A percentile compares a stretch with the other conserved stretches of the same genome.
Evolutionary conservation across 2,329 filamentous ascomycete genomes (phyloP).

Genomic region (Volutella citrinella): DNA sequence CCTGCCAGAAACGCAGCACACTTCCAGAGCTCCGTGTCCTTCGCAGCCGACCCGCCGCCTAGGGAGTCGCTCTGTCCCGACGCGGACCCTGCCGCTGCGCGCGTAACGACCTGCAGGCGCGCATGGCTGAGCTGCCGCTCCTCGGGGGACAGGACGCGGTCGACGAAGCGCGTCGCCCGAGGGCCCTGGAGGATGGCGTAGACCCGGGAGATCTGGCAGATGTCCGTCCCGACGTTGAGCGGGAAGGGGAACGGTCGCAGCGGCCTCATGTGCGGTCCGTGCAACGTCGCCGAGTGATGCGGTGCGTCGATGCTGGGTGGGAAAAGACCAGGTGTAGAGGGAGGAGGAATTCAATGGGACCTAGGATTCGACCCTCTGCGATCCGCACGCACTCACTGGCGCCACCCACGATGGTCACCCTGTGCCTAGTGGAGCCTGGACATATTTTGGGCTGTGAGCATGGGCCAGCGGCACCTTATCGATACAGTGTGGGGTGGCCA

Average conservation of each 20-base stretch:
- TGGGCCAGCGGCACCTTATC: conserved; percentile 25
- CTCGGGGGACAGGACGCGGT: conserved; percentile 43
- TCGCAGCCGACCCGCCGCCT: conserved; percentile 5
- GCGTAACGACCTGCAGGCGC: conserved; percentile 14
- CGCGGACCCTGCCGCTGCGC: not conserved
- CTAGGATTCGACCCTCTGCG: too few species aligned
- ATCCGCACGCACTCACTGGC: too few species aligned
- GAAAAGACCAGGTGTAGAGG: conserved; percentile 5
- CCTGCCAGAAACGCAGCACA: conserved; percentile 34
- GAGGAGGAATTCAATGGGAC: too few species aligned
- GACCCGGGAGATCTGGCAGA: conserved; percentile 69
- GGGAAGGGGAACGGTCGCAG: conserved; percentile 58
- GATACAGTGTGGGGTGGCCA: conserved; percentile 14
- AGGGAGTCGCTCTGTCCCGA: not conserved
- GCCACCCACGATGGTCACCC: too few species aligned
- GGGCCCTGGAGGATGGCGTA: conserved; percentile 49
- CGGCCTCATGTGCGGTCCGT: conserved; percentile 25
- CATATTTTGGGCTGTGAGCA: conserved; percentile 11
- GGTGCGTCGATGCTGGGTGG: conserved; percentile 1
- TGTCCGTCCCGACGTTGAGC: conserved; percentile 72
- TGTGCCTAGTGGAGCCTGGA: too few species aligned
- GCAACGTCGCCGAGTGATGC: not conserved
- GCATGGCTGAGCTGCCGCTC: conserved; percentile 24
- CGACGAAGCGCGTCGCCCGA: conserved; percentile 42
- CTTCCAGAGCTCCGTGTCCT: conserved; percentile 30